Evolutionary conservation across 208 protist genomes (phyloP).

Genomic region (Blastocrithidia nonstop): DNA sequence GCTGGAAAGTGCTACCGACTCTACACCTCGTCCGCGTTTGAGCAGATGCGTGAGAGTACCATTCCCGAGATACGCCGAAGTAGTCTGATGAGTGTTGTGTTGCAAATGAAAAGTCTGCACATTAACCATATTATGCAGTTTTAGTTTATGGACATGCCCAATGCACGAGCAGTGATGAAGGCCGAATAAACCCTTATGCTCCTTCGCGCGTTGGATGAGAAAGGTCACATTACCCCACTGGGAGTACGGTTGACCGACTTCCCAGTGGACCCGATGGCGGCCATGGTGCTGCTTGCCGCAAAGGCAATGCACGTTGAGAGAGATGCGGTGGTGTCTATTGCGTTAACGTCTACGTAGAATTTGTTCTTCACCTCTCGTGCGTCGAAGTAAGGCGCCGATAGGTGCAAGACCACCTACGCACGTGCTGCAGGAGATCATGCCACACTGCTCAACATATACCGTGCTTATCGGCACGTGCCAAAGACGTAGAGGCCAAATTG

Average conservation of each 20-base stretch:
- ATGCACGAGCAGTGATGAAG: constrained; percentile 63
- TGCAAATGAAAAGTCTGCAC: constrained; percentile 91
- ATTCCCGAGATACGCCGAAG: constrained; percentile 97
- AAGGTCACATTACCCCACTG: constrained; percentile 68
- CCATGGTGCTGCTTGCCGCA: constrained; percentile 92
- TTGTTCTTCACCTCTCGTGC: constrained; percentile 65
- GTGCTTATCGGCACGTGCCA: constrained; percentile 44
- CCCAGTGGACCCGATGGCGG: constrained; percentile 94
- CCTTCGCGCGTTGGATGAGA: constrained; percentile 87
- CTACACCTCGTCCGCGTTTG: constrained; percentile 92
- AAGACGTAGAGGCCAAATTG: constrained; percentile 50
- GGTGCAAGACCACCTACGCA: constrained; percentile 46
- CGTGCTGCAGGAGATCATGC: constrained; percentile 76
- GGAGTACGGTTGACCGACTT: constrained; percentile 95
- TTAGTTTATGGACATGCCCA: constrained; percentile 98
- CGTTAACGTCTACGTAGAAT: constrained; percentile 84
- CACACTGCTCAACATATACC: constrained; percentile 73
- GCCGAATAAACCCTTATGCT: constrained; percentile 89
- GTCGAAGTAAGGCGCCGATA: constrained; percentile 55
- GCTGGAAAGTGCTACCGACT: constrained; percentile 97
- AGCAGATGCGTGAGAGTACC: constrained; percentile 90
- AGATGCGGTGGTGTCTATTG: constrained; percentile 91
- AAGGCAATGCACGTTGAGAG: constrained; percentile 88
- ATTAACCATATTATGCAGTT: constrained; percentile 95
- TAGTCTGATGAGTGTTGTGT: constrained; percentile 95